phyloP scores from a whole-genome alignment of 331 rosid species.

The Acacia pycnantha region DNA sequence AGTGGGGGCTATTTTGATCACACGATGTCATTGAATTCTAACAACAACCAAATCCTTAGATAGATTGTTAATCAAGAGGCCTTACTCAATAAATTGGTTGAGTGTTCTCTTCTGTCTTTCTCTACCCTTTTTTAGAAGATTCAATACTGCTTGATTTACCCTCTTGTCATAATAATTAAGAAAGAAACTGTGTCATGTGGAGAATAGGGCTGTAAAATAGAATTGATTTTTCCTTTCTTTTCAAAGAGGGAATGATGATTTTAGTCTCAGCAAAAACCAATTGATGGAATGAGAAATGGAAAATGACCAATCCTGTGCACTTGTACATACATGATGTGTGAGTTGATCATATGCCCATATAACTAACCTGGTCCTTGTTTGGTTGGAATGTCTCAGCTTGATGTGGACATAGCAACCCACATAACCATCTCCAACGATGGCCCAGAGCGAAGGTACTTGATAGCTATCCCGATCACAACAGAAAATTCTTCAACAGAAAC shows the following conservation, averaged over 20 bases:
- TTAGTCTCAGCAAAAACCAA: background rate
- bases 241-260: background rate
- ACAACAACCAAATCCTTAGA: no score
- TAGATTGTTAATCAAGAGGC: no score
- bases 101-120: no score
- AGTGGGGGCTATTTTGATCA: no score
- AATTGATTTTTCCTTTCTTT: background rate
- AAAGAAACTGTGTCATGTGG: background rate
- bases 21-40: no score
- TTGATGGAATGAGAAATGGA: background rate
- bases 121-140: no score
- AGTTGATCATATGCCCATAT: background rate
- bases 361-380: background rate
- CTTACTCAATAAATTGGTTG: no score
- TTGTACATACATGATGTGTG: background rate
- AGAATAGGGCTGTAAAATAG: background rate
- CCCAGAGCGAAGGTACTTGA: conserved; percentile 69
- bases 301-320: background rate
- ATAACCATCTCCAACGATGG: conserved; percentile 59
- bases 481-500: background rate
- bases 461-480: conserved; percentile 5
- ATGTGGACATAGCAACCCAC: conserved; percentile 87
- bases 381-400: conserved; percentile 54
- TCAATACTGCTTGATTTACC: no score
- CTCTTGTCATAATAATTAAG: background rate